phyloP scores from a whole-genome alignment of 2,329 filamentous ascomycete species.

The Diaporthe batatas region DNA sequence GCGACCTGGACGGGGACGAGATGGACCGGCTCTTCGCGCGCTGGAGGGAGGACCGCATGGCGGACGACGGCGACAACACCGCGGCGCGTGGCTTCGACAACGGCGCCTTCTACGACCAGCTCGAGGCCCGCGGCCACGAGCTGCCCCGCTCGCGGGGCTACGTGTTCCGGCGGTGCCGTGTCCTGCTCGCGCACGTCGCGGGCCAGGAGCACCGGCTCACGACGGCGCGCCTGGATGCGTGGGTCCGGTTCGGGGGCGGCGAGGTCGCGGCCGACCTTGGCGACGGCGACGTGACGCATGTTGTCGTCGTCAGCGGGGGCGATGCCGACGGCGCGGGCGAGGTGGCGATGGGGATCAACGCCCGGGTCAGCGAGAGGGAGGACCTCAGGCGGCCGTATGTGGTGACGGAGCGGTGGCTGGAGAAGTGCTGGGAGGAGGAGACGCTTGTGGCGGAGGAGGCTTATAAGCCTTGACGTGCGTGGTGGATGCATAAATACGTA shows the following conservation, averaged over 20 bases:
- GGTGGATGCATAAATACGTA: no score
- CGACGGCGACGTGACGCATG: conserved; percentile 75
- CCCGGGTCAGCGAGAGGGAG: conserved; percentile 58
- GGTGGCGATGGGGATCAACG: conserved; percentile 59
- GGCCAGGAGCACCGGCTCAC: conserved; percentile 50
- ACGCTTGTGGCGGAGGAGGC: conserved; percentile 85
- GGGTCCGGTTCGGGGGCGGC: conserved; percentile 79
- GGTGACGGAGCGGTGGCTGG: conserved; percentile 79
- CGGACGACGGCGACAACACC: conserved; percentile 42
- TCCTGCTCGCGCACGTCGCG: conserved; percentile 55
- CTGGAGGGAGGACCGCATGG: conserved; percentile 46
- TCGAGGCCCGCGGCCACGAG: conserved; percentile 69
- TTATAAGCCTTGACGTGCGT: conserved; percentile 51
- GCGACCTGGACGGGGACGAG: conserved; percentile 63
- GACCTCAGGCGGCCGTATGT: conserved; percentile 71
- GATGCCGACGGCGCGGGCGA: conserved; percentile 56
- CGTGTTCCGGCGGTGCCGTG: conserved; percentile 64
- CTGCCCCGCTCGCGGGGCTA: conserved; percentile 64
- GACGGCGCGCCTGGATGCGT: conserved; percentile 64
- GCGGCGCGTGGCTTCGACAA: conserved; percentile 54
- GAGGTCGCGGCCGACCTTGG: conserved; percentile 63
- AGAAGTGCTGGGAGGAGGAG: conserved; percentile 82
- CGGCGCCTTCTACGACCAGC: conserved; percentile 63
- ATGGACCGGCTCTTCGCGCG: conserved; percentile 57
- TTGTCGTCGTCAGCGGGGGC: conserved; percentile 68